Conservation (phyloP, 129 eudicot species). For the Saussurea involucrata region DNA sequence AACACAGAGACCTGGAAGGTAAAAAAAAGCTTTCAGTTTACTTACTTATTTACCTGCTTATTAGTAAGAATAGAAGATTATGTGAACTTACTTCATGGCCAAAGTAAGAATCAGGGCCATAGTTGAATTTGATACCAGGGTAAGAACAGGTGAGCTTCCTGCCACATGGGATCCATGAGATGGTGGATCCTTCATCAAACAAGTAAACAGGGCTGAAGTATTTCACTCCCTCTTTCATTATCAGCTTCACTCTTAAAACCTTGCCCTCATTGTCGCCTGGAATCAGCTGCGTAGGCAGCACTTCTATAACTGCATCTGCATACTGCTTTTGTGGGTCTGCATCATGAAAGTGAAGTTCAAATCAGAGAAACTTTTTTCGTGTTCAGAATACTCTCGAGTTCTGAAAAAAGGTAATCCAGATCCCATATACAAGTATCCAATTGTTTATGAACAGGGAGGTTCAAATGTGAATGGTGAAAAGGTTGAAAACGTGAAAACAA, state of each 20-base stretch:
- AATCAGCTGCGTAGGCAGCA: conserved; percentile 86
- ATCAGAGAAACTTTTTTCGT: background rate
- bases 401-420: conserved; percentile 7
- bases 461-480: background rate
- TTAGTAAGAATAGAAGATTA: background rate
- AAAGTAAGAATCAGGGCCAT: conserved; percentile 85
- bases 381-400: background rate
- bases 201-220: conserved; percentile 87
- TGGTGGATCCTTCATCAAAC: conserved; percentile 94
- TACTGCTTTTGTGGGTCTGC: conserved; percentile 98
- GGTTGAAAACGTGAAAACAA: background rate
- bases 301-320: conserved; percentile 97
- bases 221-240: conserved; percentile 94
- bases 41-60: background rate
- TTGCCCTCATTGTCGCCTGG: conserved; percentile 95
- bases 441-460: background rate
- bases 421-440: conserved; percentile 1
- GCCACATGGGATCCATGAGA: conserved; percentile 97
- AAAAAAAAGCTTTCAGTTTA: background rate
- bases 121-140: conserved; percentile 94
- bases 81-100: conserved; percentile 63
- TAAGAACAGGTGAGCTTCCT: conserved; percentile 97
- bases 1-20: conserved; percentile 73
- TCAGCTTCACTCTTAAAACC: conserved; percentile 83
- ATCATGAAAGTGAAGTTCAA: background rate